Percentiles rank a stretch among this genome's conserved stretches.
Conservation (phyloP, 2,329 filamentous ascomycete genomes). For the Teratosphaeria destructans region DNA sequence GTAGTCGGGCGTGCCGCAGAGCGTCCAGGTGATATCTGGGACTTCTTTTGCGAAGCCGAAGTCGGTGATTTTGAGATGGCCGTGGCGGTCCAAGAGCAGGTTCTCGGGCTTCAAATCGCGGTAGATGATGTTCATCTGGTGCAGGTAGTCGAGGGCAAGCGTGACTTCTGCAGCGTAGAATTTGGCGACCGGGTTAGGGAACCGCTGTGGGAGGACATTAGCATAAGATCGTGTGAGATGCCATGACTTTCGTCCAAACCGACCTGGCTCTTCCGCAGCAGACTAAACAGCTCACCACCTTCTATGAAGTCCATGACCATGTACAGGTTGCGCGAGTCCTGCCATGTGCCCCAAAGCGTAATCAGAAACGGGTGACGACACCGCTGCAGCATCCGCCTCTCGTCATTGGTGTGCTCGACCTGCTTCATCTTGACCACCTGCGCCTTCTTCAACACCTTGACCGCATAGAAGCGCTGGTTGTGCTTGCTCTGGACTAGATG, state of each 20-base stretch:
- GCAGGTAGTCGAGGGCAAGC: slow-evolving; percentile 86
- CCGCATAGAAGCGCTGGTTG: slow-evolving; percentile 94
- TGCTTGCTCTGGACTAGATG: slow-evolving; percentile 96
- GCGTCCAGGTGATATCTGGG: slow-evolving; percentile 96
- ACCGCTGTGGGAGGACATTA: slow-evolving; percentile 54
- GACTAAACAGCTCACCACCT: slow-evolving; percentile 90
- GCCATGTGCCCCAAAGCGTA: slow-evolving; percentile 96
- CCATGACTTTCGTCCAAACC: slow-evolving; percentile 26
- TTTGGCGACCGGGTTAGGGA: slow-evolving; percentile 96
- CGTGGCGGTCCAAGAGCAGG: slow-evolving; percentile 72
- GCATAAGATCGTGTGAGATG: background rate
- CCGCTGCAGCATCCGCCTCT: slow-evolving; percentile 87
- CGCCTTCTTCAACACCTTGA: slow-evolving; percentile 96
- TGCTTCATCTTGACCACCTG: slow-evolving; percentile 99
- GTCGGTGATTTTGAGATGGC: slow-evolving; percentile 83
- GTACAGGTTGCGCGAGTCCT: slow-evolving; percentile 89
- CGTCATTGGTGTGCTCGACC: slow-evolving; percentile 98
- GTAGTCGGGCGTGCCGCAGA: slow-evolving; percentile 96
- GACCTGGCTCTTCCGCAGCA: slow-evolving; percentile 85
- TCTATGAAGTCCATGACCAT: slow-evolving; percentile 99
- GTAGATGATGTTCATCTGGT: slow-evolving; percentile 93
- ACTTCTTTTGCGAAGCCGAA: slow-evolving; percentile 98
- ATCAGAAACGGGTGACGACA: slow-evolving; percentile 98
- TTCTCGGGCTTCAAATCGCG: slow-evolving; percentile 96
- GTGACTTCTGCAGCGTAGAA: slow-evolving; percentile 98